Evolutionary conservation across 106 monocot genomes (phyloP), one percentile per base, ranked within the genome.

Genomic region (Platanthera zijinensis): DNA sequence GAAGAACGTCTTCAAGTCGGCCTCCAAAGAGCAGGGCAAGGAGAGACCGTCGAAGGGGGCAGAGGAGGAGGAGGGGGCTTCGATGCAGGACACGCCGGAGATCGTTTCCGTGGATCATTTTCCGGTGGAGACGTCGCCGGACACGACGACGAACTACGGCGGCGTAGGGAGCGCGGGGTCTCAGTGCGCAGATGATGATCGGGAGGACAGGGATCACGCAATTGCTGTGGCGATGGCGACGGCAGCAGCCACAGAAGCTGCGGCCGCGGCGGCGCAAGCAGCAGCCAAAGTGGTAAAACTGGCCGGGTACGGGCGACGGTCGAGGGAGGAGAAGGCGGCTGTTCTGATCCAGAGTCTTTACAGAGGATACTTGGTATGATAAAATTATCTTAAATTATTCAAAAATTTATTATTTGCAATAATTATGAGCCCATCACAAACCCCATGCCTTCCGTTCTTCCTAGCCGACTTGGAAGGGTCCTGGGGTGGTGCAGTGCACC

Each of bases 281-380:
- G 92, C 86, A 2, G 89, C 87, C 6, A 86, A 78, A 80, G 87
- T 88, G 78, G 84, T 90, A 47, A 79, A 87, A 82, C 76, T 95
- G 19, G 83, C 86, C 0, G 85, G 81, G 47, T 83, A 83, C 52
- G 79, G 72, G 48, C 74, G 84, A 54, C 52, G 15, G 78, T 77
- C 84, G 30, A 82, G 72, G 82, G 89, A 93, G 78, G 89, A 91
- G 51, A 78, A 75, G 78, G 93, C 93, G 3, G 88, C 87, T 5
- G 79, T 91, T 18, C 25, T 84, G 25, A 91, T 96, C 76, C 96
- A 96, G 67, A 77, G 93, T 3, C 78, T 63, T 83, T 96, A 89
- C 79, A 77, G 96, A 53, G 96, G 96, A 8, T 90, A 90, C 63
- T 76, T 96, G 93, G 96, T 96, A 76, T 50, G 80, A 8, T 6